Evolutionary conservation across 192 early-diverging fungal genomes (phyloP), one percentile per base, ranked within the genome.

Genomic region (Umbelopsis vinacea): DNA sequence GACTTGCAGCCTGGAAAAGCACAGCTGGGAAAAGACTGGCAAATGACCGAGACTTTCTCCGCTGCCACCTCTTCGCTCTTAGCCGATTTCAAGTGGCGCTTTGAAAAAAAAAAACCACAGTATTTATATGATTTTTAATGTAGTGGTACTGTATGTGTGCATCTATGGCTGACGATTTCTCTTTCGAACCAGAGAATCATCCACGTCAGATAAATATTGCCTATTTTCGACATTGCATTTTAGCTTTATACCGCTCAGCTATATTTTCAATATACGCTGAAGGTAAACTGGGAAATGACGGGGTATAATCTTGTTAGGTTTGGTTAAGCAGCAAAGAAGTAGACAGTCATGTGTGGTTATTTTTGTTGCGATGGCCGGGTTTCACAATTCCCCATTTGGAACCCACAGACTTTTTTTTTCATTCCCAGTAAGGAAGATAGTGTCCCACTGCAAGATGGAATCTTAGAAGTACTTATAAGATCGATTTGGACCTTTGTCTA

Each of bases 61-160:
- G 57, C 57, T 37, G 14, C 26, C 26, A 15, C 26, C 26, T 63
- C 6, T 37, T 63, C 57, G 57, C 57, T 63, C 33, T n/a, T 19
- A 8, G 33, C 57, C 57, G 57, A 63, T 29, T 57, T 63, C 24
- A 63, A 63, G 57, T 63, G 57, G 57, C 57, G 57, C 57, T 63
- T 33, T 63, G 48, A 17, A 50, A 43, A 43, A 43, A 43, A 43
- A 43, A 43, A 54, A 52, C 23, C 50, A 21, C 50, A 22, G 17
- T 19, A 21, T 23, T 22, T 52, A 52, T 23, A 52, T 22, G n/a
- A 52, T 23, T 23, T 52, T 22, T 9, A 15, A 52, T 22, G 23
- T 52, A 19, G n/a, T 21, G n/a, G 19, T 52, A 0, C 50, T 22
- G 29, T 29, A 29, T 29, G 29, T 29, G 29, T 29, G 29, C 29